Evolutionary conservation across 228 moss, liverwort and hornwort genomes (phyloP).

Genomic region (Sphagnum fallax): DNA sequence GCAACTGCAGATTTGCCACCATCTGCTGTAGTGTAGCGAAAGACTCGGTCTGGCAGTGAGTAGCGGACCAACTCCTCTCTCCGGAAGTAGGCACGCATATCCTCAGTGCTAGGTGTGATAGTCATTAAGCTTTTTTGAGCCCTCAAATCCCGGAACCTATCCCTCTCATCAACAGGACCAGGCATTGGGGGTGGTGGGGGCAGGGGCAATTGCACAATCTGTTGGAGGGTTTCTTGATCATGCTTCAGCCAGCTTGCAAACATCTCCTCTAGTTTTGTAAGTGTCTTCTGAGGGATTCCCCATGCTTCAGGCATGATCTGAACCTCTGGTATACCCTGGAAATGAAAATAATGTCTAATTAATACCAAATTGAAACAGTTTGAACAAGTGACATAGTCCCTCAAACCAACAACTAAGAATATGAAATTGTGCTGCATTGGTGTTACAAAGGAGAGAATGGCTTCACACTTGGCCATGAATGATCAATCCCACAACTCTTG

Average conservation of each 20-base stretch:
- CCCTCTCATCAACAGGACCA: constrained; percentile 62
- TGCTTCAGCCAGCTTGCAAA: constrained; percentile 80
- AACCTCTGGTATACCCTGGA: constrained; percentile 49
- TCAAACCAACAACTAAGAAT: too few species aligned
- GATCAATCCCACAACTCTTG: too few species aligned
- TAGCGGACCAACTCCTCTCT: constrained; percentile 71
- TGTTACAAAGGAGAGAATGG: too few species aligned
- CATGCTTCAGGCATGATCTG: constrained; percentile 59
- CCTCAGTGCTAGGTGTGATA: constrained; percentile 66
- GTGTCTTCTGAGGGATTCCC: constrained; percentile 69
- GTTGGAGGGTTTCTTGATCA: constrained; percentile 70
- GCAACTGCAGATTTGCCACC: constrained; percentile 74
- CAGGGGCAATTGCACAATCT: constrained; percentile 63
- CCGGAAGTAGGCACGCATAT: constrained; percentile 72
- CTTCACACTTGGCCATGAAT: too few species aligned
- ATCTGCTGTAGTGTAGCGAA: constrained; percentile 69
- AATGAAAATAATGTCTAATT: constrained; percentile 10
- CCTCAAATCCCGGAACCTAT: constrained; percentile 71
- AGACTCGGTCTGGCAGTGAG: constrained; percentile 67
- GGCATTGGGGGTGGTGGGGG: constrained; percentile 71
- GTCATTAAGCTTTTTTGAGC: constrained; percentile 81
- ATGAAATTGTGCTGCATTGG: too few species aligned
- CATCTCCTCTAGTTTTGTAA: constrained; percentile 72
- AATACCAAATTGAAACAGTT: too few species aligned
- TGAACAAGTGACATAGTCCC: too few species aligned